Conservation (phyloP, 768 basidiomycete genomes). For the Mrakia frigida region DNA sequence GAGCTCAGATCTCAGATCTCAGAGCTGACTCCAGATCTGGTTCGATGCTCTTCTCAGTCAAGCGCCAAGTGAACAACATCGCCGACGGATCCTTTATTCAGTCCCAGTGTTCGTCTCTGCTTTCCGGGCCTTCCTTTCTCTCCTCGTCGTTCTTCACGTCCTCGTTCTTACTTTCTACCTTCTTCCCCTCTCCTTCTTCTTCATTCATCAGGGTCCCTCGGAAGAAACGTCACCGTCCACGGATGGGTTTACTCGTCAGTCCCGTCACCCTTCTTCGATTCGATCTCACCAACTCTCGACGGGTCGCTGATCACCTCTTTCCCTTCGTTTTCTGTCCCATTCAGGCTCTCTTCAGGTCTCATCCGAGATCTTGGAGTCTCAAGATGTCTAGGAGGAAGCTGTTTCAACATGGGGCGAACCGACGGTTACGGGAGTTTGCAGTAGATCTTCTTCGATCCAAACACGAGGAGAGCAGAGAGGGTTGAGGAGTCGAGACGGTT, state of each 20-base stretch:
- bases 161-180: too few species aligned
- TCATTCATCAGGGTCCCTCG: neutral
- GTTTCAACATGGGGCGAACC: neutral
- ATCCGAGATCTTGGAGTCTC: neutral
- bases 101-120: neutral
- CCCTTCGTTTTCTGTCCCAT: neutral
- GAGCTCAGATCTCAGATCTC: too few species aligned
- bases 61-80: conserved; percentile 10
- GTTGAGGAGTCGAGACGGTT: neutral
- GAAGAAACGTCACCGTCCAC: neutral
- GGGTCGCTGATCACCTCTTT: neutral
- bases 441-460: neutral
- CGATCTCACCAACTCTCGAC: too few species aligned
- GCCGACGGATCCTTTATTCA: neutral
- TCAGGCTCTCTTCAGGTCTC: neutral
- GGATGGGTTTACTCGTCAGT: conserved; percentile 13
- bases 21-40: neutral
- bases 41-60: neutral
- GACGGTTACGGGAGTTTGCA: neutral
- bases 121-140: too few species aligned
- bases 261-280: neutral
- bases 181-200: too few species aligned
- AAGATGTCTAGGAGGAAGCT: neutral
- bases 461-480: neutral
- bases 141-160: too few species aligned